These are phyloP conservation scores for Saturnispora galanensis DNA, from an alignment of 805 yeast species.

Conservation along the genomic window DNA sequence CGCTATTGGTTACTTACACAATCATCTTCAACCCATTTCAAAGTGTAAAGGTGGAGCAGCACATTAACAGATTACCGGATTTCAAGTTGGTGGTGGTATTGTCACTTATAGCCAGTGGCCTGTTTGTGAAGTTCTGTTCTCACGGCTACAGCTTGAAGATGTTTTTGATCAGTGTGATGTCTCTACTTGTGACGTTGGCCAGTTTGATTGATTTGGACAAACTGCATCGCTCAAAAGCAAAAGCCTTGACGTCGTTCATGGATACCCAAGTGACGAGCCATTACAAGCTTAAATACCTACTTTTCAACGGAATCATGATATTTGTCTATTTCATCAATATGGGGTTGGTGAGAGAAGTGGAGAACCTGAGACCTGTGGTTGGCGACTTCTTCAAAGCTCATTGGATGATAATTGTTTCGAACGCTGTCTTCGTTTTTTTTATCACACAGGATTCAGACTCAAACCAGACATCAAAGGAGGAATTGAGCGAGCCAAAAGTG, in stretches of 20 bases:
- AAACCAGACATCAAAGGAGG: neutral
- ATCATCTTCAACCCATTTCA: conserved; percentile 5
- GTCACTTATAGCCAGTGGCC: neutral
- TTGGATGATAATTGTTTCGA: conserved; percentile 7
- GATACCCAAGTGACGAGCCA: conserved; percentile 18
- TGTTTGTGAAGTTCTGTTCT: conserved; percentile 9
- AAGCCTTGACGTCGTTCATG: conserved; percentile 13
- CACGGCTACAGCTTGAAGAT: conserved; percentile 21
- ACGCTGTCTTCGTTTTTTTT: conserved; percentile 10
- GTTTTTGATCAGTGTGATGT: conserved; percentile 24
- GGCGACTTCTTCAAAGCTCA: neutral
- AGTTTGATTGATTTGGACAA: conserved; percentile 23
- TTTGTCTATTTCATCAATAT: conserved; percentile 11
- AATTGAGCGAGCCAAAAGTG: neutral
- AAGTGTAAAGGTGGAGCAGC: neutral
- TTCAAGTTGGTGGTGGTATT: neutral
- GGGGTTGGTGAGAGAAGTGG: conserved; percentile 2
- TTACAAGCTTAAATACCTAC: conserved; percentile 18
- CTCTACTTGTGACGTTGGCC: conserved; percentile 20
- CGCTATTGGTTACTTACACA: conserved; percentile 3
- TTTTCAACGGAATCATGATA: conserved; percentile 12
- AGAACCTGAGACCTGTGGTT: neutral
- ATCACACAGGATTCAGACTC: conserved; percentile 1
- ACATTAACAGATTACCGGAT: conserved; percentile 1
- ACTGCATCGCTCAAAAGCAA: conserved; percentile 8